These are phyloP conservation scores for Cyclanthera cordifolia DNA, from an alignment of 306 rosid species.

Conservation along the genomic window DNA sequence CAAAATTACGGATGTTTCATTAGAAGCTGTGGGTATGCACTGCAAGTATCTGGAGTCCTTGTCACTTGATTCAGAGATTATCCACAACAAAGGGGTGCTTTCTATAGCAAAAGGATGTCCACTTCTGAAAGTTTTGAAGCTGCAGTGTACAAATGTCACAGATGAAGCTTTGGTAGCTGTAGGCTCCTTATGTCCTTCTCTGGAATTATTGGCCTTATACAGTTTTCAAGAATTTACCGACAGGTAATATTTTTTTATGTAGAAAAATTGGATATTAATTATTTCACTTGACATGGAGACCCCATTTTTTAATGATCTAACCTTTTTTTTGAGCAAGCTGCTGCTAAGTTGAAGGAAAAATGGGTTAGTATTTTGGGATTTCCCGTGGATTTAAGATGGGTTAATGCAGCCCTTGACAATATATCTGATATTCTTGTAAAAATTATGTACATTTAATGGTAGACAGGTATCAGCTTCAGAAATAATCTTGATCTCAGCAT, in stretches of 20 bases:
- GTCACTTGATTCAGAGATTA: constrained; percentile 75
- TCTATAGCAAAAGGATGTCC: constrained; percentile 71
- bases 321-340: not conserved
- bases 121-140: constrained; percentile 62
- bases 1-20: constrained; percentile 60
- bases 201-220: constrained; percentile 65
- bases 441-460: constrained; percentile 1
- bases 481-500: constrained; percentile 1
- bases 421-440: not conserved
- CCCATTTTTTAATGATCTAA: not conserved
- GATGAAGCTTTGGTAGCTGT: constrained; percentile 83
- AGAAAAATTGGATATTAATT: not conserved
- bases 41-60: constrained; percentile 56
- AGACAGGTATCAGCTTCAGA: not conserved
- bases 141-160: constrained; percentile 71
- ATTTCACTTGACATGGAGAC: not conserved
- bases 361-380: not conserved
- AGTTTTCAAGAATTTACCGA: constrained; percentile 84
- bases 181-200: constrained; percentile 45
- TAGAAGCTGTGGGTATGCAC: constrained; percentile 71
- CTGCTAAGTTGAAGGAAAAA: not conserved
- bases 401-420: not conserved
- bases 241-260: constrained; percentile 36
- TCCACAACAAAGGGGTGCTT: constrained; percentile 70
- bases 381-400: not conserved